These are phyloP conservation scores for Phialemoniopsis sp. DNA, from an alignment of 2,329 filamentous ascomycete species.

Conservation along the genomic window DNA sequence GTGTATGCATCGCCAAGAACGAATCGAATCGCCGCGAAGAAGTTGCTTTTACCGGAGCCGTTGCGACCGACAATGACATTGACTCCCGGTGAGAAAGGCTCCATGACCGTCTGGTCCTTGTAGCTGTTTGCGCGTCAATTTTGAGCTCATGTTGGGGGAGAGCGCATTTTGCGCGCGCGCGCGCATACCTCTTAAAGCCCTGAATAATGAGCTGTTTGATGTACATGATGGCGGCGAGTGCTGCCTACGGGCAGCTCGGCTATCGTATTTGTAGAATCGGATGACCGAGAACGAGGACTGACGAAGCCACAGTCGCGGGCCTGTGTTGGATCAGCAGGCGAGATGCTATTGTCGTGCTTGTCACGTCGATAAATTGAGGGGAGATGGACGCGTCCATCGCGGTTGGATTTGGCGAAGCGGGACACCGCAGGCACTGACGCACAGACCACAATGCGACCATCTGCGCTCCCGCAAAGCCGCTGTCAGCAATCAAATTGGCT, in stretches of 20 bases:
- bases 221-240: constrained; percentile 64
- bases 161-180: constrained; percentile 1
- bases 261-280: no score
- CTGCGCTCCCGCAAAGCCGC: no score
- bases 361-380: no score
- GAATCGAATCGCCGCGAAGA: constrained; percentile 98
- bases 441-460: no score
- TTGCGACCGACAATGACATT: constrained; percentile 99
- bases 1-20: constrained; percentile 97
- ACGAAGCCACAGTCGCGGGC: no score
- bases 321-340: no score
- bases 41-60: constrained; percentile 98
- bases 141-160: constrained; percentile 5
- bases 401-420: no score
- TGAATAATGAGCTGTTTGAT: constrained; percentile 99
- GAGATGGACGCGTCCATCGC: no score
- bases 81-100: constrained; percentile 94
- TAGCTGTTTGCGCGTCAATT: constrained; percentile 58
- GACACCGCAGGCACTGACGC: no score
- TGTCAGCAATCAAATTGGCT: no score
- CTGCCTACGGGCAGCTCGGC: constrained; percentile 18
- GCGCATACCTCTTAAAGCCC: constrained; percentile 89
- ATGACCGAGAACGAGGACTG: no score
- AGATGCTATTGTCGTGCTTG: no score
- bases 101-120: constrained; percentile 98